phyloP scores from a whole-genome alignment of 2,329 filamentous ascomycete species.

The Elsinoe australis region DNA sequence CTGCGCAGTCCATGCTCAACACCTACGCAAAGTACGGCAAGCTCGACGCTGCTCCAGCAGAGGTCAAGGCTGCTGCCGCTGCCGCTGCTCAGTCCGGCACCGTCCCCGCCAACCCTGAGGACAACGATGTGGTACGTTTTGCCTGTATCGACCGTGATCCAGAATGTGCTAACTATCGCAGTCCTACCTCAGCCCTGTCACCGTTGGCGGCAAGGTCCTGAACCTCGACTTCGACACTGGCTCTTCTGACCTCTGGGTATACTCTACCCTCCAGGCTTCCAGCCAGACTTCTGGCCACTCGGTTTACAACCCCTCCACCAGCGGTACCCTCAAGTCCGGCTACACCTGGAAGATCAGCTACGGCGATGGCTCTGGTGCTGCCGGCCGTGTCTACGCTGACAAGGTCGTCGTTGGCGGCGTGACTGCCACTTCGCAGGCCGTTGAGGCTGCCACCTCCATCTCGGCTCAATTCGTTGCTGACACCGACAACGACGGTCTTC shows the following conservation, averaged over 20 bases:
- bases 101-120: conserved; percentile 33
- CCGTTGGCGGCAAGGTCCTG: conserved; percentile 55
- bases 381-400: conserved; percentile 59
- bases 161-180: conserved; percentile 29
- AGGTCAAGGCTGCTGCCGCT: conserved; percentile 27
- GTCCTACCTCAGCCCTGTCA: conserved; percentile 47
- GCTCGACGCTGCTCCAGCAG: conserved; percentile 15
- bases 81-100: conserved; percentile 33
- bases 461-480: conserved; percentile 48
- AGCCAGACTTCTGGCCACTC: conserved; percentile 47
- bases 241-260: conserved; percentile 62
- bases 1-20: conserved; percentile 25
- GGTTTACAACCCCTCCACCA: conserved; percentile 50
- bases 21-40: conserved; percentile 21
- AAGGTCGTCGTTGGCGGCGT: conserved; percentile 55
- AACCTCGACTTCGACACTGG: conserved; percentile 68
- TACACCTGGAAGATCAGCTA: conserved; percentile 55
- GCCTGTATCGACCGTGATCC: no score
- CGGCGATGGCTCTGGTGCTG: conserved; percentile 57
- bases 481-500: conserved; percentile 49
- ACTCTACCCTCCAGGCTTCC: conserved; percentile 50
- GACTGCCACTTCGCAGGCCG: conserved; percentile 53
- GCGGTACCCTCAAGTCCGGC: conserved; percentile 38
- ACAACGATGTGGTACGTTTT: conserved; percentile 8
- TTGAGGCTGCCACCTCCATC: conserved; percentile 56